Evolutionary conservation across 2,329 filamentous ascomycete species (phyloP), one percentile per base, ranked within the genome.

Genomic region (Zasmidium cellare): DNA sequence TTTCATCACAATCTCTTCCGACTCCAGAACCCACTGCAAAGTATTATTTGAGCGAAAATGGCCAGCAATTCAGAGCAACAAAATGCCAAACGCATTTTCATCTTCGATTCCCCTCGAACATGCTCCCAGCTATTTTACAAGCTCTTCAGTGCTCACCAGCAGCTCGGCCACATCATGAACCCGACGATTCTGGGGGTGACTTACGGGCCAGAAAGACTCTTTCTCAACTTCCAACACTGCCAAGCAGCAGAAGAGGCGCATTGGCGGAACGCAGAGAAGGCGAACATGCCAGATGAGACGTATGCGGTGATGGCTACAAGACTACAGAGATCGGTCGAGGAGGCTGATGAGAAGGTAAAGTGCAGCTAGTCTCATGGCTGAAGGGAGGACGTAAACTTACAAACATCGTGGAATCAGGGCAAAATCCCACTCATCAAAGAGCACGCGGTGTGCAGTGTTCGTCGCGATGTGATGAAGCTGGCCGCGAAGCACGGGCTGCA

Each of bases 101-200:
- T 55, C 44, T 57, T 51, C 46, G 50, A 60, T 28, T 28, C 45
- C 19, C 58, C 58, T 23, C 24, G 44, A 20, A 57, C 58, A 16
- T 56, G 53, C 44, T 60, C 58, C 9, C 54, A 54, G 41, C 51
- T 57, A 9, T 57, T 57, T 45, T 50, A 52, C 31, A 56, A 57
- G 24, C 50, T 57, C n/a, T 57, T 54, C 25, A 23, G 44, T 9
- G 22, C 19, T 9, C 58, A 60, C 22, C 12, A 49, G 18, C 47
- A 51, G 55, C 58, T 57, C 2, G 25, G 44, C 18, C 49, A 56
- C 19, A 49, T 57, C 48, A 19, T 45, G 28, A 55, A 57, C 31
- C 58, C 54, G 3, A 46, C 47, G 14, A 46, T 51, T 7, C n/a
- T 19, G 16, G 45, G 48, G 2, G 45, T 45, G 7, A 19, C 53